Evolutionary conservation across 441 rosid genomes (phyloP).

Genomic region (Erodium trifolium): DNA sequence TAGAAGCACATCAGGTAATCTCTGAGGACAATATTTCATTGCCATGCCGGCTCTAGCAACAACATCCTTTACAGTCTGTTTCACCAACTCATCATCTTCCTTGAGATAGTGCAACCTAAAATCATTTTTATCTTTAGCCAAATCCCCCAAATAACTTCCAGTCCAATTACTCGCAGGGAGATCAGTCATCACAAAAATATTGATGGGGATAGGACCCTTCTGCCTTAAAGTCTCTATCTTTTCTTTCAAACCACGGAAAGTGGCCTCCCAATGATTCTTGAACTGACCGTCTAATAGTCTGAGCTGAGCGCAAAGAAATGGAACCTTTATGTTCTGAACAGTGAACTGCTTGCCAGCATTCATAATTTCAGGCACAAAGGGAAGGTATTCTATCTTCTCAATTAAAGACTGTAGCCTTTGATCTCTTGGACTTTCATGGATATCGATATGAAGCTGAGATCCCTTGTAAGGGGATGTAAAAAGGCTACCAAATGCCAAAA

Average conservation of each 20-base stretch:
- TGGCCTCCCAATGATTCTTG: constrained; percentile 72
- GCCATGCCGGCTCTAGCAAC: constrained; percentile 24
- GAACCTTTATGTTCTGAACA: constrained; percentile 41
- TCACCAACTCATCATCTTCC: constrained; percentile 38
- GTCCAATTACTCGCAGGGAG: constrained; percentile 82
- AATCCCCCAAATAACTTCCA: constrained; percentile 56
- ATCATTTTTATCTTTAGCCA: constrained; percentile 33
- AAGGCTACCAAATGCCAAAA: constrained; percentile 80
- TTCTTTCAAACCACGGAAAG: constrained; percentile 51
- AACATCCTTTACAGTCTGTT: constrained; percentile 37
- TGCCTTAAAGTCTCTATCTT: constrained; percentile 50
- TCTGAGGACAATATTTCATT: constrained; percentile 33
- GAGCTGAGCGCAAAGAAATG: constrained; percentile 83
- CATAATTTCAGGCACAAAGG: constrained; percentile 67
- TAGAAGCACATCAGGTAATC: constrained; percentile 45
- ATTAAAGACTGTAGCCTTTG: constrained; percentile 47
- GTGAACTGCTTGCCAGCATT: constrained; percentile 55
- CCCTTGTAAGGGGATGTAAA: constrained; percentile 79
- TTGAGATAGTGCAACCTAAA: constrained; percentile 38
- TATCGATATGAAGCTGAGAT: constrained; percentile 56
- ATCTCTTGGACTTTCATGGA: constrained; percentile 33
- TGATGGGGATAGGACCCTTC: constrained; percentile 31
- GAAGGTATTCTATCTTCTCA: constrained; percentile 51
- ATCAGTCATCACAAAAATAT: constrained; percentile 83
- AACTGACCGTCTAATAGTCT: constrained; percentile 90